Evolutionary conservation across 768 basidiomycete genomes (phyloP).

Genomic region (Cubamyces sp.): DNA sequence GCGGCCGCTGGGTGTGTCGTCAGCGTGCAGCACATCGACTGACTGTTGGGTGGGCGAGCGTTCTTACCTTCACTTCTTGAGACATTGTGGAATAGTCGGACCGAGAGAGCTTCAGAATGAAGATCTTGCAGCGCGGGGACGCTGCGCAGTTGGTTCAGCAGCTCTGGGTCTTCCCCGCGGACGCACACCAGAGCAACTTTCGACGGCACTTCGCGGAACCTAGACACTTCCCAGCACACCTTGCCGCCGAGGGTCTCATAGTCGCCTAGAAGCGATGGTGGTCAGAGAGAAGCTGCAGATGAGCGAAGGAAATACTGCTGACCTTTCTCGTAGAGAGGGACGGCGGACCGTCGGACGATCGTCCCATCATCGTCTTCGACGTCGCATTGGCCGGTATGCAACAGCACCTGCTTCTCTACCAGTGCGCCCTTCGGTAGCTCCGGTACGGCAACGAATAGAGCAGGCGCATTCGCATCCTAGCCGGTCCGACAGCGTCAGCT

Average conservation of each 20-base stretch:
- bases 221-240: conserved; percentile 54
- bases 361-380: conserved; percentile 54
- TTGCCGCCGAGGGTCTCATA: conserved; percentile 19
- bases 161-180: conserved; percentile 13
- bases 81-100: conserved; percentile 52
- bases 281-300: not conserved
- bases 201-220: conserved; percentile 44
- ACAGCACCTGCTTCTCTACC: conserved; percentile 75
- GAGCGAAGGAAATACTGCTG: not conserved
- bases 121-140: conserved; percentile 24
- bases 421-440: conserved; percentile 72
- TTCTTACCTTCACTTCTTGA: conserved; percentile 38
- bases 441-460: conserved; percentile 64
- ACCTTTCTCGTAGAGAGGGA: conserved; percentile 50
- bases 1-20: conserved; percentile 26
- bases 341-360: conserved; percentile 34
- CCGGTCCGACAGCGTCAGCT: not conserved
- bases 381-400: conserved; percentile 68
- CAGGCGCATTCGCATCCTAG: conserved; percentile 38
- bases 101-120: conserved; percentile 39
- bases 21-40: no score
- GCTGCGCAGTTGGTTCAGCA: conserved; percentile 12
- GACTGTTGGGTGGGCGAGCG: no score
- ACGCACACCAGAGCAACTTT: conserved; percentile 45
- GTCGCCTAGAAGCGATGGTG: not conserved